Conservation (phyloP, 768 basidiomycete genomes). For the Kwoniella europaea region DNA sequence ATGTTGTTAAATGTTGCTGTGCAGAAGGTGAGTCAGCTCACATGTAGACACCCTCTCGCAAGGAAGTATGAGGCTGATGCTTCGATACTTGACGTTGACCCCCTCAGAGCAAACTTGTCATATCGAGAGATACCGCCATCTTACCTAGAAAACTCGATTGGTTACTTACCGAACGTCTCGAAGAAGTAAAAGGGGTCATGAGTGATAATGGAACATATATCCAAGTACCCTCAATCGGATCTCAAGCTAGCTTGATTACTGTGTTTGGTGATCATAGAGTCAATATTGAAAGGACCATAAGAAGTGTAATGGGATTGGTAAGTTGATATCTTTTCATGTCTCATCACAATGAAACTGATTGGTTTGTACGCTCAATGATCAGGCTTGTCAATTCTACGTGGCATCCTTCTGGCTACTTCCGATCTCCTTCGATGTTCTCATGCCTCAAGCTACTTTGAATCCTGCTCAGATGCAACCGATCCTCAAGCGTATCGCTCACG, state of each 20-base stretch:
- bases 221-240: slow-evolving; percentile 88
- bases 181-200: slow-evolving; percentile 91
- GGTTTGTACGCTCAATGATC: background rate
- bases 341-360: background rate
- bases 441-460: slow-evolving; percentile 80
- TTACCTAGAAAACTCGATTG: slow-evolving; percentile 96
- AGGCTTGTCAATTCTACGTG: slow-evolving; percentile 95
- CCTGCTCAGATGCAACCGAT: slow-evolving; percentile 80
- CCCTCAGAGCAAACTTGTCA: slow-evolving; percentile 78
- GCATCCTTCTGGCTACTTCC: slow-evolving; percentile 98
- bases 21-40: slow-evolving; percentile 70
- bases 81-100: background rate
- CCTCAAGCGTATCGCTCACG: slow-evolving; percentile 81
- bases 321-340: slow-evolving; percentile 54
- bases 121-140: slow-evolving; percentile 90
- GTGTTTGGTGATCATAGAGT: slow-evolving; percentile 93
- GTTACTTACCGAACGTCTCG: slow-evolving; percentile 95
- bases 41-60: no score
- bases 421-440: slow-evolving; percentile 86
- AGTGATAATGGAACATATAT: slow-evolving; percentile 95
- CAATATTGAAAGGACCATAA: slow-evolving; percentile 90
- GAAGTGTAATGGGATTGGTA: slow-evolving; percentile 92
- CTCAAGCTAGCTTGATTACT: slow-evolving; percentile 87
- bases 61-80: no score
- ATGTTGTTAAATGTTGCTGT: slow-evolving; percentile 89